phyloP scores from a whole-genome alignment of 192 early-diverging fungal genomes.

The Dimargaris xerosporica region DNA sequence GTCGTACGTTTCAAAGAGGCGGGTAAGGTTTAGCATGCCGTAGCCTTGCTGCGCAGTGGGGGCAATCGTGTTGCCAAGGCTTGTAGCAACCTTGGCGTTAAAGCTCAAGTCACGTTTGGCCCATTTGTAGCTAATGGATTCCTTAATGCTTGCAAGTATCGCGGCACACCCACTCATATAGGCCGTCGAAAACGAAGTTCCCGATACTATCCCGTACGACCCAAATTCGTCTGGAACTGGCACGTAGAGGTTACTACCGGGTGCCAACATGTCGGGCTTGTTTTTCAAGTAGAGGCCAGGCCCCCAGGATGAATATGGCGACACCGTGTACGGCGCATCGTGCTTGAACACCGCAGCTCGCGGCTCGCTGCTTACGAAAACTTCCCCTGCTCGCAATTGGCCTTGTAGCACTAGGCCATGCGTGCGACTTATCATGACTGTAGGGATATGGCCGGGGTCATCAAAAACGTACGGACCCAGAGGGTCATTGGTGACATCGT shows the following conservation, averaged over 20 bases:
- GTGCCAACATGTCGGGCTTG: conserved; percentile 45
- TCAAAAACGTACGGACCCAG: not conserved
- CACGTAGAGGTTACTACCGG: conserved; percentile 45
- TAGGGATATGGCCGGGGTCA: conserved; percentile 13
- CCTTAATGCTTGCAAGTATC: not conserved
- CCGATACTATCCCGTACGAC: conserved; percentile 34
- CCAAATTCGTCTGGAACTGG: conserved; percentile 39
- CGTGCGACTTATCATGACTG: conserved; percentile 32
- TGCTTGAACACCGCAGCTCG: conserved; percentile 19
- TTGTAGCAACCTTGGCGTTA: not conserved
- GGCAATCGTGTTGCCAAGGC: not conserved
- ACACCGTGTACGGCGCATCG: conserved; percentile 38
- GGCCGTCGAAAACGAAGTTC: conserved; percentile 57
- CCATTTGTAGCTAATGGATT: not conserved
- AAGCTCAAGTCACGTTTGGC: not conserved
- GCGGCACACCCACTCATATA: conserved; percentile 11
- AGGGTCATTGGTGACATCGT: conserved; percentile 25
- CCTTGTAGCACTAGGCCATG: conserved; percentile 23
- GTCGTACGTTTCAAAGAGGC: not conserved
- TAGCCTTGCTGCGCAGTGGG: not conserved
- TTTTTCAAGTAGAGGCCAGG: conserved; percentile 47
- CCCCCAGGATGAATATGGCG: conserved; percentile 59
- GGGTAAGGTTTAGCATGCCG: not conserved
- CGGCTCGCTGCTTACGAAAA: conserved; percentile 30
- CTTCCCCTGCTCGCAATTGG: conserved; percentile 15